Base-by-base conservation (phyloP, 1,284 basidiomycete genomes). In the Ceratobasidium sp. region DNA sequence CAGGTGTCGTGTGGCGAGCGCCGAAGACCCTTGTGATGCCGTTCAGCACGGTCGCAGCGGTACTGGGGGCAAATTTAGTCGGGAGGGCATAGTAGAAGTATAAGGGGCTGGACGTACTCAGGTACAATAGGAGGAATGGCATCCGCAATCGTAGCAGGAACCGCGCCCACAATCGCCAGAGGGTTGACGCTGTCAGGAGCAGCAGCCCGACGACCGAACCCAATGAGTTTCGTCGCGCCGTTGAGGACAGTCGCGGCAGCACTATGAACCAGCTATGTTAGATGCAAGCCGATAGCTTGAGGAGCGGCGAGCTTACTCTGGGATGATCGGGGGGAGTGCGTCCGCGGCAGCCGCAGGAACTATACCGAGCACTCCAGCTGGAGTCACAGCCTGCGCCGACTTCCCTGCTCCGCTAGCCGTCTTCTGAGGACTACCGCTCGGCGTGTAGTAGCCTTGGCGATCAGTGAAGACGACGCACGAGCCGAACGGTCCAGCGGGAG, bases 401-500 rank as follows among this genome's bases (percentile, higher is more conserved):
- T 23, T 58, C 18, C 13, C 44, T 15, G 44, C 46, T 39, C 28
- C 58, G 10, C 58, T 44, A 23, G 44, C n/a, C n/a, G 42, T 26
- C 44, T 66, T 66, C 44, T 66, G 63, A n/a, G n/a, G n/a, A n/a
- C n/a, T n/a, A n/a, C n/a, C n/a, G n/a, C 9, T 10, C 20, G 3
- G 10, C 20, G 4, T n/a, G 10, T 33, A 33, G 18, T 33, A 33
- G 5, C 60, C 51, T 58, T 73, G 42, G 18, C 2, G 20, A 33
- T 75, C 66, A 10, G 75, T 77, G 39, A 77, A 39, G 18, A 44
- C 56, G 1, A 56, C 75, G 55, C 75, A 77, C 6, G 75, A 77
- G 12, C 75, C 75, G 39, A 77, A 77, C 26, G 75, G 75, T 46
- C 75, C 75, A 61, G 75, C 75, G 23, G 75, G 75, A n/a, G 75